Evolutionary conservation across 2,329 filamentous ascomycete species (phyloP).

Genomic region (Metarhizium brunneum): DNA sequence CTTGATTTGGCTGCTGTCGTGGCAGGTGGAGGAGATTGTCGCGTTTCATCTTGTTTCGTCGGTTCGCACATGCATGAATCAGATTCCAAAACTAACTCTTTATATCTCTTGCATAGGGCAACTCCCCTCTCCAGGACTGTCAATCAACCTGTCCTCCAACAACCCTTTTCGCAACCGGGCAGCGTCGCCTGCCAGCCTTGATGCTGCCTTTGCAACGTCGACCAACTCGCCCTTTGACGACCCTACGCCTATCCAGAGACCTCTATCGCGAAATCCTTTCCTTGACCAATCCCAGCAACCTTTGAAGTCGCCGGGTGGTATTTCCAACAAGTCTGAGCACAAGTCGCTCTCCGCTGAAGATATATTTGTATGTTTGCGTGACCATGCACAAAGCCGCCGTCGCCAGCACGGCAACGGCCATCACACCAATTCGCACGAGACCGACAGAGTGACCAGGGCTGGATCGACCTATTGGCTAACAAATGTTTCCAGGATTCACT

Average conservation of each 20-base stretch:
- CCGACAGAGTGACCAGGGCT: background rate
- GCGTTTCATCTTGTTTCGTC: slow-evolving; percentile 13
- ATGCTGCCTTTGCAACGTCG: slow-evolving; percentile 25
- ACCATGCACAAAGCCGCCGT: background rate
- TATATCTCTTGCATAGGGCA: slow-evolving; percentile 11
- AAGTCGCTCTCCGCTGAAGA: slow-evolving; percentile 52
- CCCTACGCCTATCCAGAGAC: slow-evolving; percentile 38
- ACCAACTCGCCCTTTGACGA: slow-evolving; percentile 52
- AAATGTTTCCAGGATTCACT: slow-evolving; percentile 50
- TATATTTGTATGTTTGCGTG: slow-evolving; percentile 58
- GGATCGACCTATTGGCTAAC: background rate
- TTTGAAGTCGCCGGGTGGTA: slow-evolving; percentile 35
- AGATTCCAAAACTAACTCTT: slow-evolving; percentile 2
- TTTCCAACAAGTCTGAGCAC: slow-evolving; percentile 38
- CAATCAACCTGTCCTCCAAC: slow-evolving; percentile 67
- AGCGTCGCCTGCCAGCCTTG: slow-evolving; percentile 42
- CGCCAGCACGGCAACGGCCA: background rate
- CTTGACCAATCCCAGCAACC: slow-evolving; percentile 45
- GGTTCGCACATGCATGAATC: background rate
- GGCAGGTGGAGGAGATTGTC: slow-evolving; percentile 10
- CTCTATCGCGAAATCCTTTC: slow-evolving; percentile 67
- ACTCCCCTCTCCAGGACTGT: slow-evolving; percentile 31
- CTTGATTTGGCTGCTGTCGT: slow-evolving; percentile 4
- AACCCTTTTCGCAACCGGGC: slow-evolving; percentile 73
- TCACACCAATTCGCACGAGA: slow-evolving; percentile 1